These are phyloP conservation scores for Aspergillus pseudoviridinutans DNA, from an alignment of 2,329 filamentous ascomycete species.

Conservation along the genomic window DNA sequence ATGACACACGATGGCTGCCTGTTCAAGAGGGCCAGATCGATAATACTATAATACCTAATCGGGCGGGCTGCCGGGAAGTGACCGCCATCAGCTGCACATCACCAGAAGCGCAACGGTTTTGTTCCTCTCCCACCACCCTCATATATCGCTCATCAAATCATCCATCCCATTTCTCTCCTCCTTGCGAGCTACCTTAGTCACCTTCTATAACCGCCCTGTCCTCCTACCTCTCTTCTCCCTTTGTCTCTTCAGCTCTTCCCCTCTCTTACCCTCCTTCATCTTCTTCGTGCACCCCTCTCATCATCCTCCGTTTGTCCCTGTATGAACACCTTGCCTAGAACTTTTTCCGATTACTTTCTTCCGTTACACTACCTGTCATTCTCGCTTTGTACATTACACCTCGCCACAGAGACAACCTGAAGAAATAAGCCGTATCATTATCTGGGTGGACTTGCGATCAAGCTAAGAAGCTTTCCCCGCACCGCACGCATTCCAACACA, in stretches of 20 bases:
- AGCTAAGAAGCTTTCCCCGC: slow-evolving; percentile 15
- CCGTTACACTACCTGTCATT: background rate
- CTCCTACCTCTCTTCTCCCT: background rate
- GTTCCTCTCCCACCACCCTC: background rate
- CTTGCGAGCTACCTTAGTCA: background rate
- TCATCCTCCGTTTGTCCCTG: slow-evolving; percentile 2
- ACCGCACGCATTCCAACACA: slow-evolving; percentile 8
- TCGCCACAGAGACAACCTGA: background rate
- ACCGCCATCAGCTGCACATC: slow-evolving; percentile 9
- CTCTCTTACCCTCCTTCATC: background rate
- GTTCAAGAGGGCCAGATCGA: background rate
- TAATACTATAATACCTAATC: background rate
- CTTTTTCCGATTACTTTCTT: background rate
- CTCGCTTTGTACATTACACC: background rate
- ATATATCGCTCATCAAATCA: too few relatives aligned
- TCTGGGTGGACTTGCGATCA: background rate
- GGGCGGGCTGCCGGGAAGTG: slow-evolving; percentile 1
- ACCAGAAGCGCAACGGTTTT: slow-evolving; percentile 6
- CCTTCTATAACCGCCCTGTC: too few relatives aligned
- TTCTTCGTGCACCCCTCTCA: background rate
- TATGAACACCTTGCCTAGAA: background rate
- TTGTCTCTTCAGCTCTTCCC: background rate
- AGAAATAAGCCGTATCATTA: background rate
- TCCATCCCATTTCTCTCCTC: background rate
- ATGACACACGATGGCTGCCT: background rate